Percentiles rank a stretch among this genome's conserved stretches.
phyloP scores from a whole-genome alignment of 495 filamentous ascomycete genomes.

The Lasiosphaeria hispida region DNA sequence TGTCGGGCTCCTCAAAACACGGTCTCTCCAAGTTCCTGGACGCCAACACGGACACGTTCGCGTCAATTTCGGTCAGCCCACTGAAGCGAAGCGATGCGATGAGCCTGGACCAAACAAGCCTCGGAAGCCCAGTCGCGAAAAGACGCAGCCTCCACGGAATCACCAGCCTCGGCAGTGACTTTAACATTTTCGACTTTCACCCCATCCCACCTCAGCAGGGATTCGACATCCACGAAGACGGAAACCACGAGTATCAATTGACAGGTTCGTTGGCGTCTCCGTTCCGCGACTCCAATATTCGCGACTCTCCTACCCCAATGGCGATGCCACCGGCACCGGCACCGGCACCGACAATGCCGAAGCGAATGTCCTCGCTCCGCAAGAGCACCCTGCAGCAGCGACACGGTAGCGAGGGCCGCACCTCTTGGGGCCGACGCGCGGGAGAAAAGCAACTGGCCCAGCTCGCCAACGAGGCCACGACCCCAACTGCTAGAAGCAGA shows the following conservation, averaged over 20 bases:
- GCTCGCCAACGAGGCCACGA: constrained; percentile 45
- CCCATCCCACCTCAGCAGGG: constrained; percentile 31
- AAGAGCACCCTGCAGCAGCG: constrained; percentile 87
- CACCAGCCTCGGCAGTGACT: constrained; percentile 52
- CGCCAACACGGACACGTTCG: constrained; percentile 32
- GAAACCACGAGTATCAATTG: constrained; percentile 43
- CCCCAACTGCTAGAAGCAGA: constrained; percentile 51
- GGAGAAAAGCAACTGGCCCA: constrained; percentile 45
- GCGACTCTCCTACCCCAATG: constrained; percentile 25
- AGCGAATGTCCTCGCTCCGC: constrained; percentile 68
- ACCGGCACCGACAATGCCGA: constrained; percentile 31
- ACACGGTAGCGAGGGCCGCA: constrained; percentile 54
- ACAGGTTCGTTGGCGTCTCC: constrained; percentile 26
- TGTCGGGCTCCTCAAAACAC: constrained; percentile 48
- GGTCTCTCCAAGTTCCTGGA: constrained; percentile 47
- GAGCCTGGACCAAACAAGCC: constrained; percentile 71
- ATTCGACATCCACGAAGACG: constrained; percentile 48
- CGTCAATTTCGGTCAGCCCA: constrained; percentile 70
- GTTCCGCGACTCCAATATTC: constrained; percentile 30
- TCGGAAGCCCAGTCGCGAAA: constrained; percentile 85
- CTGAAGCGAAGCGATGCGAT: constrained; percentile 90
- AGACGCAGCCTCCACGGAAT: constrained; percentile 75
- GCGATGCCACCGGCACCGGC: constrained; percentile 31
- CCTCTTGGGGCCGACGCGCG: constrained; percentile 52
- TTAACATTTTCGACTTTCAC: constrained; percentile 68